Percentiles rank a stretch among this genome's conserved stretches.
Conservation (phyloP, 2,329 filamentous ascomycete species). For the Xylariaceae sp. region DNA sequence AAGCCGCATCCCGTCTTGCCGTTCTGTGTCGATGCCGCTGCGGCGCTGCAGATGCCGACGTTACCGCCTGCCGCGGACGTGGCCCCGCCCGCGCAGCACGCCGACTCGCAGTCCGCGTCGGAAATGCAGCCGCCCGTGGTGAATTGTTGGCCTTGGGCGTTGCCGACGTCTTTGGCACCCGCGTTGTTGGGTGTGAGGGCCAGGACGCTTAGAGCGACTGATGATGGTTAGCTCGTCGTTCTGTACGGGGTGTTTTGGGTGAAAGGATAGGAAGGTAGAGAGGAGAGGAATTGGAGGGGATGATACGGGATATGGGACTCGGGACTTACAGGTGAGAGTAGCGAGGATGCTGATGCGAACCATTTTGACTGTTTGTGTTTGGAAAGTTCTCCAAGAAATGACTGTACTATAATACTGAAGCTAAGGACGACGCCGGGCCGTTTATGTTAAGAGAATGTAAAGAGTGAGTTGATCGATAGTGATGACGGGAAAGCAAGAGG, state of each 20-base stretch:
- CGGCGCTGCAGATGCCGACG: conserved; percentile 34
- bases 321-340: conserved; percentile 27
- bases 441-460: conserved; percentile 2
- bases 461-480: background rate
- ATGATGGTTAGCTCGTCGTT: background rate
- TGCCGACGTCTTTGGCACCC: conserved; percentile 33
- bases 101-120: conserved; percentile 33
- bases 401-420: conserved; percentile 3
- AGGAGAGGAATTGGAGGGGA: background rate
- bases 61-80: conserved; percentile 22
- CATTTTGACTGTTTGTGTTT: conserved; percentile 28
- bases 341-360: conserved; percentile 30
- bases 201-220: conserved; percentile 30
- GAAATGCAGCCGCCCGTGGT: conserved; percentile 36
- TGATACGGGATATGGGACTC: background rate
- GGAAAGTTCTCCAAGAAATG: conserved; percentile 4
- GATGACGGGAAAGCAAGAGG: conserved; percentile 1
- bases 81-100: conserved; percentile 31
- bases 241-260: background rate
- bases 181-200: conserved; percentile 34
- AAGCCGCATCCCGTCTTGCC: conserved; percentile 37
- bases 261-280: background rate
- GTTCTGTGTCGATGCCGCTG: conserved; percentile 33
- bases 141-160: conserved; percentile 33
- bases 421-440: conserved; percentile 17